Conservation (phyloP, 1,284 basidiomycete genomes). For the Thecaphora thlaspeos region DNA sequence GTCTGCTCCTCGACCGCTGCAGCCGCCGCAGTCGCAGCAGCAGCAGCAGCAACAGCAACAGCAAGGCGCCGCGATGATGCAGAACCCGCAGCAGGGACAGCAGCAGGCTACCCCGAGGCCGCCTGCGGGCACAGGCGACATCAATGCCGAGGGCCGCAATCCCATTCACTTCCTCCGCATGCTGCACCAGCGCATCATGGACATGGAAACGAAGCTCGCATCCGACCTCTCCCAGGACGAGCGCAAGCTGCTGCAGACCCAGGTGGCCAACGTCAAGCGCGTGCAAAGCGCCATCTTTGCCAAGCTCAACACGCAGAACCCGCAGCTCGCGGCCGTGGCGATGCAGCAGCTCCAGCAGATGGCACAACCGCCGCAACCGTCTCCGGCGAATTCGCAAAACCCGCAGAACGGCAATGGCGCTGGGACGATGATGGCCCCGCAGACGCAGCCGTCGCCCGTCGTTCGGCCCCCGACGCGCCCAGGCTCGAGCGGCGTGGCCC, state of each 20-base stretch:
- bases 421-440: constrained; percentile 12
- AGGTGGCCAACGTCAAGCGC: constrained; percentile 33
- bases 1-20: constrained; percentile 3
- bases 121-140: constrained; percentile 9
- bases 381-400: constrained; percentile 9
- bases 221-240: constrained; percentile 32
- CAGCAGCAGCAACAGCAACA: constrained; percentile 12
- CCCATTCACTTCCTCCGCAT: constrained; percentile 40
- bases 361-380: constrained; percentile 12
- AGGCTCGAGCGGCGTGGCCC: constrained; percentile 5
- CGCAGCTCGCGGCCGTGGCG: constrained; percentile 22
- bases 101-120: constrained; percentile 21
- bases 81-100: constrained; percentile 14
- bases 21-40: constrained; percentile 20
- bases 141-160: constrained; percentile 9
- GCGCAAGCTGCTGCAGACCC: constrained; percentile 31
- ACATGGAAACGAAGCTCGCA: constrained; percentile 42
- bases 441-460: constrained; percentile 26
- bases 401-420: constrained; percentile 9
- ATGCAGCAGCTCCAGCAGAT: constrained; percentile 25
- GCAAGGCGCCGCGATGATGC: constrained; percentile 13
- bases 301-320: constrained; percentile 31
- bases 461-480: constrained; percentile 27
- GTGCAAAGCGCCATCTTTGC: constrained; percentile 32
- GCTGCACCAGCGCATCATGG: constrained; percentile 41